Conservation (phyloP, 768 basidiomycete species). For the Tricholomella constricta region DNA sequence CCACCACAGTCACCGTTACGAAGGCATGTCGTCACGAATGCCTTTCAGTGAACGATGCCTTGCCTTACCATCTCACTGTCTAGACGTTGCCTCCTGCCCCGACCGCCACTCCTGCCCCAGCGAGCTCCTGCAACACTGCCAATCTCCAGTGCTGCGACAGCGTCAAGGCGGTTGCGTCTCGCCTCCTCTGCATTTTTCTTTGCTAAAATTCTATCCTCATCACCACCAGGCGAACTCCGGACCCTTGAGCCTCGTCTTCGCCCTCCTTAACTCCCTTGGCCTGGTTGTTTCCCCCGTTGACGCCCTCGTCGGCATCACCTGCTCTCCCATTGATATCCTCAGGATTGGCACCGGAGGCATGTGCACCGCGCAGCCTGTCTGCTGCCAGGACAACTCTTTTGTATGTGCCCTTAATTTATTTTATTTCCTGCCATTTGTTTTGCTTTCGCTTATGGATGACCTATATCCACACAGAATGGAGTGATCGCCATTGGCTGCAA, state of each 20-base stretch:
- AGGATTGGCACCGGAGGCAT: constrained; percentile 17
- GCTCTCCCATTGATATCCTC: constrained; percentile 20
- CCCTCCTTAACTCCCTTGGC: background rate
- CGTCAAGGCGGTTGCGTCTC: constrained; percentile 3
- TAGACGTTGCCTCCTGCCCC: constrained; percentile 2
- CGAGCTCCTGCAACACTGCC: constrained; percentile 22
- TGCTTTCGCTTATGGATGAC: background rate
- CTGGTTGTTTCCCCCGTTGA: background rate
- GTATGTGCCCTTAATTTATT: too few species aligned
- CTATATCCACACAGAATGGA: constrained; percentile 17
- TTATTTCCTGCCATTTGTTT: too few species aligned
- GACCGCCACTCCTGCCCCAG: constrained; percentile 11
- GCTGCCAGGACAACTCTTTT: constrained; percentile 28
- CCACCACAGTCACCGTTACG: constrained; percentile 16
- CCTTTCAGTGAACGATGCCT: too few species aligned
- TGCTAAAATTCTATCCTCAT: background rate
- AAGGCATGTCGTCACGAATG: constrained; percentile 3
- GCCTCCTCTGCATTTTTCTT: background rate
- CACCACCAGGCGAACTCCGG: background rate
- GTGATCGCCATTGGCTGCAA: constrained; percentile 29
- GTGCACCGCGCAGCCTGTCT: constrained; percentile 26
- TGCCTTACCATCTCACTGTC: too few species aligned
- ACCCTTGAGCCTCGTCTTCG: background rate
- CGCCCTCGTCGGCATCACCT: background rate
- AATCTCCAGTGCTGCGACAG: constrained; percentile 23